Evolutionary conservation across 192 early-diverging fungal species (phyloP), one percentile per base, ranked within the genome.

Genomic region (Coemansia sp.): DNA sequence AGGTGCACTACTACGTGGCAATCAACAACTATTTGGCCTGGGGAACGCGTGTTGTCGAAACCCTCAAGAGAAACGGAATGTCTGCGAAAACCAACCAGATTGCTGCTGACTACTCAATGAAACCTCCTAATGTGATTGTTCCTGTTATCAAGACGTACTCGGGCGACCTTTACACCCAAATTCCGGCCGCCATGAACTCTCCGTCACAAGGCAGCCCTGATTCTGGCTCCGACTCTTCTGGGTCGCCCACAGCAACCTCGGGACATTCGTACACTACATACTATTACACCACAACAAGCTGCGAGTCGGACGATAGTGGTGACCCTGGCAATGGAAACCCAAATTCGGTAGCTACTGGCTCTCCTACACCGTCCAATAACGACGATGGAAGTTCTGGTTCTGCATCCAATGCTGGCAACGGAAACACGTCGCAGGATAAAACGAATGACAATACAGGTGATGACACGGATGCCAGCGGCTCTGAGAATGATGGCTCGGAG

Each of bases 21-120:
- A 41, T 80, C 16, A 52, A 47, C 42, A 80, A 72, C 63, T 80
- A 75, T 13, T 42, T 80, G 23, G 66, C 65, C 12, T 80, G 78
- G 78, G 69, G 61, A n/a, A 65, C 71, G 18, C 56, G 44, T 1
- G 56, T 38, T n/a, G 48, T 13, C 26, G 10, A 53, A 12, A 47
- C 23, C 1, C 56, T 43, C 42, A 45, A 61, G 18, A 21, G 49
- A 0, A 5, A 53, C 13, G 63, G 48, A 8, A 60, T 60, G 56
- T 21, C 53, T 19, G 57, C 15, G 38, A 59, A 41, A 23, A 15
- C 15, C 38, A 38, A 9, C 7, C 19, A 41, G 2, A 41, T 18
- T 16, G 57, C 38, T 3, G 57, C 57, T 18, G 44, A 37, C 21
- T 75, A 57, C 26, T 47, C 61, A 9, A 75, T 69, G 73, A 57